phyloP scores from a whole-genome alignment of 495 filamentous ascomycete species.

The Penicillium atrosanguineum region DNA sequence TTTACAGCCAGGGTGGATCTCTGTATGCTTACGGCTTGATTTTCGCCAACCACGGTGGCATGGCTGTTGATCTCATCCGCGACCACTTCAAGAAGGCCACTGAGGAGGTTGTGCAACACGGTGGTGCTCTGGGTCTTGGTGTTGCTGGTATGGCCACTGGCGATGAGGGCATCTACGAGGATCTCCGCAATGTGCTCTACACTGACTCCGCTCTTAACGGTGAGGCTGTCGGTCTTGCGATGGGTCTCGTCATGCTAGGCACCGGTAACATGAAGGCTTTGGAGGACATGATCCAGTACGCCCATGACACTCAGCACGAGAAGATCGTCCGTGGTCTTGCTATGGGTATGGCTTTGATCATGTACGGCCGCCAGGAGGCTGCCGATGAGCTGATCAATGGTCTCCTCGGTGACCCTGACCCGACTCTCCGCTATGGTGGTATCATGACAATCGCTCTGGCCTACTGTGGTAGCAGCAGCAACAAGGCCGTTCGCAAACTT shows the following conservation, averaged over 20 bases:
- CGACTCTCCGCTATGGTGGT: conserved; percentile 91
- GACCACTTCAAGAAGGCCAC: conserved; percentile 81
- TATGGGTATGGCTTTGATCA: conserved; percentile 96
- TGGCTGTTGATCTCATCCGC: conserved; percentile 84
- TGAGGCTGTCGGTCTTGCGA: conserved; percentile 90
- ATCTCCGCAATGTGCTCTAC: conserved; percentile 81
- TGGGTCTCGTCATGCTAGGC: conserved; percentile 96
- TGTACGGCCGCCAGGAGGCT: conserved; percentile 93
- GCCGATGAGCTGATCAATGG: conserved; percentile 93
- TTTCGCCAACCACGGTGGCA: conserved; percentile 94
- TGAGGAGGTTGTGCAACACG: conserved; percentile 96
- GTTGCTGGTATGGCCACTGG: conserved; percentile 98
- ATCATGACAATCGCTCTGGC: conserved; percentile 98
- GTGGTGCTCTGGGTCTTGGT: conserved; percentile 90
- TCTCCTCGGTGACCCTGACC: conserved; percentile 89
- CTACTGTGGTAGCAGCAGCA: conserved; percentile 95
- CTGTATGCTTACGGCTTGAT: conserved; percentile 95
- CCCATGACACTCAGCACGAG: conserved; percentile 96
- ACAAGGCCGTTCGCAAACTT: conserved; percentile 97
- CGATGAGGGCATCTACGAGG: conserved; percentile 84
- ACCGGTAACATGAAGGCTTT: conserved; percentile 88
- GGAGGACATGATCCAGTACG: conserved; percentile 95
- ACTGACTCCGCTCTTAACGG: conserved; percentile 93
- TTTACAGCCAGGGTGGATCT: conserved; percentile 94
- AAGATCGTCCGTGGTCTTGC: conserved; percentile 97